Base-by-base conservation (phyloP, 257 asterid genomes). In the Solanum acaule region DNA sequence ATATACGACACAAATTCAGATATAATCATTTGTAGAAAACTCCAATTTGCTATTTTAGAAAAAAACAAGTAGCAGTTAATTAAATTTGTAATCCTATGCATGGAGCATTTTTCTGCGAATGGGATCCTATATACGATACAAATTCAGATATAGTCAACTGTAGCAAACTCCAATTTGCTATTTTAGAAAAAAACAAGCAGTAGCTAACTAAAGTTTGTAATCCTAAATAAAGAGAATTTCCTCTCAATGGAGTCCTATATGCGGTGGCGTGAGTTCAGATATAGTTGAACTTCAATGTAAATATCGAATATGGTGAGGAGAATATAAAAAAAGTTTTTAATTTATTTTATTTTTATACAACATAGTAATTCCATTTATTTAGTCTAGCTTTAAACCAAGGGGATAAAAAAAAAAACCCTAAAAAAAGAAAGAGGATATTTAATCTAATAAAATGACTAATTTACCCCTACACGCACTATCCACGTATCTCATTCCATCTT, bases 401-500 rank as follows among this genome's bases (percentile, higher is more conserved):
- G 34, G 3, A 37, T 40, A 77, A 77, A 3, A 40, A 76, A 23
- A 6, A n/a, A 77, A 27, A 10, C 14, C 35, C 34, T 6, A 29
- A 29, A 38, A 38, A 8, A 13, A 25, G 22, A 27, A 65, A n/a
- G 13, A 8, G 46, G 10, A 38, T 76, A 83, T 83, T 85, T 13
- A 67, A 14, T 33, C 8, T 29, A 72, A 0, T 31, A n/a, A 83
- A 92, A 87, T 88, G 86, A 88, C 91, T 31, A 40, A 77, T 83
- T 7, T 73, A 83, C 6, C 93, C 93, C 90, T 85, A 84, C 65
- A 11, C 18, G 86, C 86, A 29, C 86, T 56, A 87, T 70, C 85
- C 87, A 92, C 89, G 89, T 88, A 84, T 88, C 90, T 89, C 90
- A 78, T 90, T 49, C 86, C 88, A 88, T 88, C 86, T 89, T 61